phyloP scores from a whole-genome alignment of 2,329 filamentous ascomycete genomes.

The Albifimbria verrucaria region DNA sequence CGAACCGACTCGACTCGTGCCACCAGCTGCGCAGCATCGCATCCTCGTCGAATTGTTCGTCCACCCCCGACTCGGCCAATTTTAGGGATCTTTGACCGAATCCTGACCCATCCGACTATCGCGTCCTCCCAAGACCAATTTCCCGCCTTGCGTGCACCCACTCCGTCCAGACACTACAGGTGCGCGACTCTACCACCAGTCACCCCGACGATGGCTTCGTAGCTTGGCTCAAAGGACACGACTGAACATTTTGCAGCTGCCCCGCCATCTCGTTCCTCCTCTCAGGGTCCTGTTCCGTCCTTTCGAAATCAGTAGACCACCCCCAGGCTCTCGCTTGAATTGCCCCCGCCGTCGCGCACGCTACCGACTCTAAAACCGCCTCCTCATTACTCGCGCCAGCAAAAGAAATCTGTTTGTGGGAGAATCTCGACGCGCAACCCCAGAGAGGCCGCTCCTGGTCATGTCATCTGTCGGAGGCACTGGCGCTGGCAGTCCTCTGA shows the following conservation, averaged over 20 bases:
- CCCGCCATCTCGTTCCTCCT: not conserved
- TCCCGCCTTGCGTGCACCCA: not conserved
- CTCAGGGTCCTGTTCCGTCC: not conserved
- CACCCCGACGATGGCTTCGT: not conserved
- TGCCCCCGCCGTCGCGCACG: not conserved
- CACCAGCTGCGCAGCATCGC: too few relatives aligned
- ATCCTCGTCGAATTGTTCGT: too few relatives aligned
- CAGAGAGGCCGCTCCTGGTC: constrained; percentile 19
- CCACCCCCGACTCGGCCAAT: not conserved
- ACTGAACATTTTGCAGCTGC: not conserved
- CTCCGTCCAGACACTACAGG: not conserved
- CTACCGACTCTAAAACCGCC: not conserved
- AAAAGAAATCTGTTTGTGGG: too few relatives aligned
- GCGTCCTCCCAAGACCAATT: not conserved
- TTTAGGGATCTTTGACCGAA: not conserved
- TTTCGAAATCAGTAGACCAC: too few relatives aligned
- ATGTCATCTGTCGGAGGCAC: constrained; percentile 31
- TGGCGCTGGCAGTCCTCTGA: constrained; percentile 34
- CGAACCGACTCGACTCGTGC: not conserved
- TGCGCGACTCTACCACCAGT: not conserved
- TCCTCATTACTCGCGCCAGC: not conserved
- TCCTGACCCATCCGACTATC: not conserved
- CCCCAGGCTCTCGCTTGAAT: not conserved
- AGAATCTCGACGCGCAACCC: too few relatives aligned
- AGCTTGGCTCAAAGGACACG: not conserved